Evolutionary conservation across 2,329 filamentous ascomycete genomes (phyloP).

Genomic region (Apiospora saccharicola): DNA sequence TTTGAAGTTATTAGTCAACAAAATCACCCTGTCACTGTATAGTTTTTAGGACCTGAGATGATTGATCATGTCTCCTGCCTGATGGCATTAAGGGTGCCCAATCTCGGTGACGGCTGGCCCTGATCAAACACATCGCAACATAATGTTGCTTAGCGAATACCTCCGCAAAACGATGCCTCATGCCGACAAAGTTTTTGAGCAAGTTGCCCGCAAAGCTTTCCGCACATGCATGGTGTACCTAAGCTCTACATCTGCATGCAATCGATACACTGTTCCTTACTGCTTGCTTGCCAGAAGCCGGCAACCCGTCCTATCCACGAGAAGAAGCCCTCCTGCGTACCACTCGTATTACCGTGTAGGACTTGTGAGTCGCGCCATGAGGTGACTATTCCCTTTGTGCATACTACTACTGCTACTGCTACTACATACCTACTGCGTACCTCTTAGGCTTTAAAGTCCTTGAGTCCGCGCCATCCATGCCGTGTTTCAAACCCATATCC

Average conservation of each 20-base stretch:
- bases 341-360: slow-evolving; percentile 9
- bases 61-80: not conserved
- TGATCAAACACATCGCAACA: slow-evolving; percentile 18
- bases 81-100: slow-evolving; percentile 11
- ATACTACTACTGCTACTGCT: no score
- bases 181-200: not conserved
- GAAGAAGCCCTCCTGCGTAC: not conserved
- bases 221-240: not conserved
- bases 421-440: not conserved
- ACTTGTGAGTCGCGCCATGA: not conserved
- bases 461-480: slow-evolving; percentile 3
- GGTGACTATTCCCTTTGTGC: not conserved
- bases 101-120: not conserved
- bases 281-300: not conserved
- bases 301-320: not conserved
- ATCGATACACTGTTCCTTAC: not conserved
- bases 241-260: not conserved
- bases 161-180: not conserved
- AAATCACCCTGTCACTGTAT: not conserved
- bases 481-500: slow-evolving; percentile 20
- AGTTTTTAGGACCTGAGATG: not conserved
- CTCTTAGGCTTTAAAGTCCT: slow-evolving; percentile 13
- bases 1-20: not conserved
- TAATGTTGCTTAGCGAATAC: not conserved
- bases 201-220: not conserved